Evolutionary conservation across 495 filamentous ascomycete species (phyloP).

Genomic region (Xylaria bambusicola): DNA sequence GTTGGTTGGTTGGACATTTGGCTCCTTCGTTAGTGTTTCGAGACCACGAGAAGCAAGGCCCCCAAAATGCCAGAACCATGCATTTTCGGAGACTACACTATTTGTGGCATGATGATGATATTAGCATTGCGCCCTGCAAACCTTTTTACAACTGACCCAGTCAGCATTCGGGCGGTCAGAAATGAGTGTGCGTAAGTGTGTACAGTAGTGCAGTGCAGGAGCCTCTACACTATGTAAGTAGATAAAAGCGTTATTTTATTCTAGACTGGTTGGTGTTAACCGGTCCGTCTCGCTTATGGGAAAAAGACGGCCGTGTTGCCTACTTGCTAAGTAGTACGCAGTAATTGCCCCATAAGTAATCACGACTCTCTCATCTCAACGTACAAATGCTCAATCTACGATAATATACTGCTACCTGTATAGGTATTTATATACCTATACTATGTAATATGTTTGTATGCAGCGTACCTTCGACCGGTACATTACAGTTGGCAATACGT

Average conservation of each 20-base stretch:
- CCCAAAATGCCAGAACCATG: slow-evolving; percentile 4
- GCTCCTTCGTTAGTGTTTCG: slow-evolving; percentile 9
- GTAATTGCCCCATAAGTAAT: background rate
- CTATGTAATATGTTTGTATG: too few relatives aligned
- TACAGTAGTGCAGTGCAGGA: too few relatives aligned
- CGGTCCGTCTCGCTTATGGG: slow-evolving; percentile 4
- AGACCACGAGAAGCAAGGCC: slow-evolving; percentile 6
- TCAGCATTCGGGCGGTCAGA: background rate
- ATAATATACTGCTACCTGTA: too few relatives aligned
- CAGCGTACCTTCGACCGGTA: background rate
- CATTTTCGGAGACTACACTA: slow-evolving; percentile 10
- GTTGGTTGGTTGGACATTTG: slow-evolving; percentile 11
- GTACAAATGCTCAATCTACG: background rate
- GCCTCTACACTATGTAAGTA: too few relatives aligned
- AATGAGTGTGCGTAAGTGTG: too few relatives aligned
- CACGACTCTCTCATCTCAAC: background rate
- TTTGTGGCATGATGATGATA: slow-evolving; percentile 12
- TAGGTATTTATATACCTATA: too few relatives aligned
- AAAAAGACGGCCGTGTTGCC: slow-evolving; percentile 5
- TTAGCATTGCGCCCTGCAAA: slow-evolving; percentile 4
- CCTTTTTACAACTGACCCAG: too few relatives aligned
- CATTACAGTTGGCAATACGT: background rate
- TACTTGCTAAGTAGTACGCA: background rate
- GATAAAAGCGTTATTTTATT: background rate
- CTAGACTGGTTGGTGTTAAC: too few relatives aligned